Evolutionary conservation across 2,329 filamentous ascomycete species (phyloP), one percentile per base, ranked within the genome.

Genomic region (Didymella lethalis): DNA sequence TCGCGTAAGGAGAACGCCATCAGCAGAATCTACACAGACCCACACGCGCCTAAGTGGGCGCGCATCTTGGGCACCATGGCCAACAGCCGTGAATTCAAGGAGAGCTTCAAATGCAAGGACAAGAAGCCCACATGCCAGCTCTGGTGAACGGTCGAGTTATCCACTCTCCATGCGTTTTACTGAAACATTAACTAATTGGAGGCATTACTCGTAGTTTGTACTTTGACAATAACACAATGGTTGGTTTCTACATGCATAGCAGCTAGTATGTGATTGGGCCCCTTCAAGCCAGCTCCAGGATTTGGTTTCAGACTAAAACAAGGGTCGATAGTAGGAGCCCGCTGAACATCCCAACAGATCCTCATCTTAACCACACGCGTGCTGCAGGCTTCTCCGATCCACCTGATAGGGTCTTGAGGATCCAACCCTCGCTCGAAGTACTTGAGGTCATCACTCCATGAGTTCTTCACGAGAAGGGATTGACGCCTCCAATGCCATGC

Each of bases 111-210:
- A 46, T 92, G 89, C 70, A 81, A 85, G 16, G 79, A 78, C 2
- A 89, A 87, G 78, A 82, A 90, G 71, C 88, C 88, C 0, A 85
- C 83, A 31, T 92, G 89, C 73, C 85, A 91, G 76, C 77, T 92
- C 57, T 91, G 89, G 88, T 92, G 29, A 48, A 20, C n/a, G 10
- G 7, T 8, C 11, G 2, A 18, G 16, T 4, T 29, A 18, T 4
- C 4, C 14, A 6, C 14, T 18, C 20, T 47, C 7, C 11, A 26
- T 26, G 31, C 31, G 11, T 32, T 32, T 6, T 14, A 14, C 31
- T 32, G 31, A 11, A 3, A 14, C 3, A n/a, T 36, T 4, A 16
- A 8, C 12, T 47, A 6, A 36, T n/a, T 34, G 14, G 20, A 4
- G 4, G 23, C 29, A 29, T 34, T 20, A 14, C 7, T 12, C 4